Base-by-base conservation (phyloP, 164 flowering plant species). In the Aristolochia contorta region DNA sequence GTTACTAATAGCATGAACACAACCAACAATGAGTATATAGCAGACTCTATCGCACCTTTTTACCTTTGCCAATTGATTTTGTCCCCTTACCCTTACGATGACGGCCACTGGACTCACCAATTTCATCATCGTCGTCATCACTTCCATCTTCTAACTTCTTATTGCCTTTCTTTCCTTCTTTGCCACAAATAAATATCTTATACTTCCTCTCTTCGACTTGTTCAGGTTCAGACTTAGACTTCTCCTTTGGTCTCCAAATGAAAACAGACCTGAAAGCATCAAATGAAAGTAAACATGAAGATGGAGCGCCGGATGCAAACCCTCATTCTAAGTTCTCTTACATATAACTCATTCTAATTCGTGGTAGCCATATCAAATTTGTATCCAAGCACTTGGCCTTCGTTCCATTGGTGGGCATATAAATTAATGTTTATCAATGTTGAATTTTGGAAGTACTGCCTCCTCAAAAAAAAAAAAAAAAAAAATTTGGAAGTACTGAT, bases 161-260 rank as follows among this genome's bases (percentile, higher is more conserved):
- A 7, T 69, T 77, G 21, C 41, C 14, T 67, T 79, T 76, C 76
- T 82, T 86, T 51, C 61, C 80, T 41, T 67, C 70, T 41, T 56
- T 62, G 32, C 81, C 84, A 51, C 87, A 85, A 12, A 78, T 12
- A 47, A 85, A 41, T 22, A 85, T 68, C 67, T 47, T 66, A 32
- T 20, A 45, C 15, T 69, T 83, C 61, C 62, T 71, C 51, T 80
- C 83, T 10, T 79, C 83, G 46, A 69, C 72, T 59, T 50, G 67
- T 55, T 77, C 43, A 37, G 5, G 72, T 20, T 59, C 67, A 47
- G 49, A 18, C 64, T 82, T 86, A 9, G 66, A 59, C 27, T 70
- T 68, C 50, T 77, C 85, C 70, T 77, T 79, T 22, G 92, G 92
- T 75, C 72, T 82, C 96, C 96, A 91, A 54, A 91, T 85, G 76